A percentile compares a stretch with the other conserved stretches of the same genome.
Evolutionary conservation across 371 early-diverging fungal genomes (phyloP).

Genomic region (Actinomortierella wolfii): DNA sequence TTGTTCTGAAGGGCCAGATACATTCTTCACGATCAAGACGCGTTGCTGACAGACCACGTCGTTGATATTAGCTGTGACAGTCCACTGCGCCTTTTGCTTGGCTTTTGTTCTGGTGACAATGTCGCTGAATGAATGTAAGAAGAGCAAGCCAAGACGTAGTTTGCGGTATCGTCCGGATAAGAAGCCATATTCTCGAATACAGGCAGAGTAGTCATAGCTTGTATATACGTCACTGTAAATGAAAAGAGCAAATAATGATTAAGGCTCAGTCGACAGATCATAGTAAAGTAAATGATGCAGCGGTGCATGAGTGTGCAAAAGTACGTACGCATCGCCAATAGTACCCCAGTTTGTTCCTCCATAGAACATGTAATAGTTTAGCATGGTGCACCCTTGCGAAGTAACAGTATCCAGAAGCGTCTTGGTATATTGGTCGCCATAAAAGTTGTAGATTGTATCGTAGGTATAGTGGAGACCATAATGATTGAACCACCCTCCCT

Average conservation of each 20-base stretch:
- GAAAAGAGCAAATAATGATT: neutral
- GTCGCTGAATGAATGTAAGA: conserved; percentile 69
- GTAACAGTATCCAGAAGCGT: conserved; percentile 63
- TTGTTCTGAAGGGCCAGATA: no score
- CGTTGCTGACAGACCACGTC: conserved; percentile 61
- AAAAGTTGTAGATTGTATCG: conserved; percentile 73
- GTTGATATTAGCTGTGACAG: conserved; percentile 49
- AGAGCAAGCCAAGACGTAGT: conserved; percentile 64
- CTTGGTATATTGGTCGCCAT: conserved; percentile 74
- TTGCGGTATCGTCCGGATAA: conserved; percentile 70
- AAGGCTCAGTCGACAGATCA: no score
- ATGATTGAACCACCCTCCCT: conserved; percentile 86
- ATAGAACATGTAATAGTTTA: conserved; percentile 76
- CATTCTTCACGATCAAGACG: no score
- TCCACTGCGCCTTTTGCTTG: conserved; percentile 14
- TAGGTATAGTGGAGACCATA: conserved; percentile 69
- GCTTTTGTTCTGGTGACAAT: conserved; percentile 62
- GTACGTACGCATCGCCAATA: conserved; percentile 72
- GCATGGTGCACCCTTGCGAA: conserved; percentile 74
- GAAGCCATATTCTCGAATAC: conserved; percentile 80
- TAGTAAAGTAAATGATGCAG: no score
- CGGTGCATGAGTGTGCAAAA: neutral
- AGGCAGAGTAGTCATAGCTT: conserved; percentile 80
- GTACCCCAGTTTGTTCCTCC: conserved; percentile 91
- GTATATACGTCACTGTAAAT: conserved; percentile 72